Evolutionary conservation across 805 yeast species (phyloP).

Genomic region (Nakazawaea siamensis): DNA sequence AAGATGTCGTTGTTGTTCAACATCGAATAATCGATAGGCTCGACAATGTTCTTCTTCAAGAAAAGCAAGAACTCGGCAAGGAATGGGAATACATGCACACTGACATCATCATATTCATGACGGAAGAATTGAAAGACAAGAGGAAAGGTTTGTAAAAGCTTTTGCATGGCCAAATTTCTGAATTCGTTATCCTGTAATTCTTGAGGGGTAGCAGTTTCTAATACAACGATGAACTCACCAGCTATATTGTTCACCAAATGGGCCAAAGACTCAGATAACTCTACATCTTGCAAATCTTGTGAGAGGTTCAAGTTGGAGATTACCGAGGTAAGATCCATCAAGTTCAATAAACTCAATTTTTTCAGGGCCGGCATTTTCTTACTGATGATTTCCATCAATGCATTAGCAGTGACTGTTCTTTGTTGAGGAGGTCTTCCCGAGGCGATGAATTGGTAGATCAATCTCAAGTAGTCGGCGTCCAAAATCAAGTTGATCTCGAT

Average conservation of each 20-base stretch:
- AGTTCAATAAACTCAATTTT: slow-evolving; percentile 55
- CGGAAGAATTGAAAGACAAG: slow-evolving; percentile 59
- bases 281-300: slow-evolving; percentile 44
- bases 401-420: slow-evolving; percentile 48
- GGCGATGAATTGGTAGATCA: slow-evolving; percentile 49
- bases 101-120: slow-evolving; percentile 84
- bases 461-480: slow-evolving; percentile 45
- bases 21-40: slow-evolving; percentile 21
- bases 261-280: slow-evolving; percentile 70
- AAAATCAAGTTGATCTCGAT: slow-evolving; percentile 74
- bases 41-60: slow-evolving; percentile 46
- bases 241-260: slow-evolving; percentile 69
- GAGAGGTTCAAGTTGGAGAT: slow-evolving; percentile 30
- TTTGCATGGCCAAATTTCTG: slow-evolving; percentile 27
- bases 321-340: slow-evolving; percentile 58
- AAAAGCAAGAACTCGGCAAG: slow-evolving; percentile 65
- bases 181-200: slow-evolving; percentile 30
- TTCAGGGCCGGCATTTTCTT: slow-evolving; percentile 51
- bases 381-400: slow-evolving; percentile 44
- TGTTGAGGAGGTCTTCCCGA: slow-evolving; percentile 22
- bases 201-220: slow-evolving; percentile 39
- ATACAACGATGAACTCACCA: slow-evolving; percentile 59
- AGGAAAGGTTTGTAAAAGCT: slow-evolving; percentile 63
- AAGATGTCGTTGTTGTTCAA: slow-evolving; percentile 39
- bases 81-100: slow-evolving; percentile 76